These are phyloP conservation scores for Dunaliella sp. DNA, from an alignment of 139 green algal genomes.

Conservation along the genomic window DNA sequence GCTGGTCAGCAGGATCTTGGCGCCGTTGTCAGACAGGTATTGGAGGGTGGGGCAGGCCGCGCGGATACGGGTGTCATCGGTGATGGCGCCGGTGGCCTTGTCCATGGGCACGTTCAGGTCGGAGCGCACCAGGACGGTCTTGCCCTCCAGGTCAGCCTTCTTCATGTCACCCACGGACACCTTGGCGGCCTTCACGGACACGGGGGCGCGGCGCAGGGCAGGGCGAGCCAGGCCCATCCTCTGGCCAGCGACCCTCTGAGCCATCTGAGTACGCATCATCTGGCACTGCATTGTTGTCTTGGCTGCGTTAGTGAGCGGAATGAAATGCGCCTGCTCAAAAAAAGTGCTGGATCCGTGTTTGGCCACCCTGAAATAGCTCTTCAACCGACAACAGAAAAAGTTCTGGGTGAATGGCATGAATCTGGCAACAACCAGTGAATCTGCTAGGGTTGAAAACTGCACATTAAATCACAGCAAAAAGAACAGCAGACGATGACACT, in stretches of 20 bases:
- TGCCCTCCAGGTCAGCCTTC: slow-evolving; percentile 94
- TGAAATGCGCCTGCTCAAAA: too few species aligned
- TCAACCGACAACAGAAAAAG: too few species aligned
- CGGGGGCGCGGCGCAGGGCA: slow-evolving; percentile 11
- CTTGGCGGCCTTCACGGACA: slow-evolving; percentile 63
- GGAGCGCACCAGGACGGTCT: slow-evolving; percentile 51
- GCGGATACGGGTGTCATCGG: slow-evolving; percentile 96
- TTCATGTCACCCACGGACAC: slow-evolving; percentile 87
- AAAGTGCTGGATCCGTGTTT: too few species aligned
- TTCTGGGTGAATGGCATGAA: too few species aligned
- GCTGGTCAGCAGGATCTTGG: slow-evolving; percentile 94
- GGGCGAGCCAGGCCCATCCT: neutral
- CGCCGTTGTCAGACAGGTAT: slow-evolving; percentile 94
- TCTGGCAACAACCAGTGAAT: too few species aligned
- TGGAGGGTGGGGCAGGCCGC: slow-evolving; percentile 95
- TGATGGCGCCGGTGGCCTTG: slow-evolving; percentile 82
- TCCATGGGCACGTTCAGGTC: slow-evolving; percentile 99
- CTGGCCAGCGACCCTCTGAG: neutral
- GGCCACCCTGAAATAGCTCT: too few species aligned
- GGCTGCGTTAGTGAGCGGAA: too few species aligned
- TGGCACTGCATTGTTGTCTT: too few species aligned
- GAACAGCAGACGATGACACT: too few species aligned
- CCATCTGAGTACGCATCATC: neutral
- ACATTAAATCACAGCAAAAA: too few species aligned
- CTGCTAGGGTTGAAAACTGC: too few species aligned